Base-by-base conservation (phyloP, 345 rosid species). In the Pelargonium nanum region DNA sequence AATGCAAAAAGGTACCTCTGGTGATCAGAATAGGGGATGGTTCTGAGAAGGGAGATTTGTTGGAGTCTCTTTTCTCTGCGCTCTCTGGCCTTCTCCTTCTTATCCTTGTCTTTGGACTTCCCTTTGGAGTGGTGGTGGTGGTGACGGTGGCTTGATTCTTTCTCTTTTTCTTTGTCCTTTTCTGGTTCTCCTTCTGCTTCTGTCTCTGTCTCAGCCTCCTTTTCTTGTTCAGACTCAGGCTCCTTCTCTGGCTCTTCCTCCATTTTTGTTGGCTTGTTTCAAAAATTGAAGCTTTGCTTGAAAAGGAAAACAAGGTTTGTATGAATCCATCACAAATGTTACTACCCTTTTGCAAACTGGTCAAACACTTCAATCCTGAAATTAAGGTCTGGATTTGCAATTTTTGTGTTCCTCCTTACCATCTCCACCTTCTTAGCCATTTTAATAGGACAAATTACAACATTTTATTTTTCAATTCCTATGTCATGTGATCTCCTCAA, bases 11-110 rank as follows among this genome's bases (percentile, higher is more conserved):
- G 10, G 54, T 40, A 90, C 98, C 96, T 85, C 26, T 89, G 96
- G 72, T 89, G 95, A 71, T 89, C 95, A 22, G 98, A 82, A 59
- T 89, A 92, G 6, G 96, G 98, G 66, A 92, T 85, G 54, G 98
- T 86, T 20, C 93, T 82, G 59, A 89, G 93, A 59, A 85, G 95
- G 44, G 98, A 85, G 58, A 92, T 75, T 71, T 86, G 82, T 73
- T 87, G 88, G 55, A 76, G 88, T 67, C 95, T 77, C 61, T 85
- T 77, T 22, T 92, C 98, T 66, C 89, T 74, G 70, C 81, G 86
- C 77, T 84, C 95, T 62, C 71, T 78, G 0, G 91, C 79, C 64
- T 72, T 81, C 45, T 80, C 86, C 58, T 77, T 85, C 45, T 70
- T 81, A 26, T 89, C 86, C 53, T 81, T 80, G 20, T n/a, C 40